Percentiles rank a stretch among this genome's conserved stretches.
These are phyloP conservation scores for Adansonia madagascariensis DNA, from an alignment of 441 rosid genomes.

Conservation along the genomic window DNA sequence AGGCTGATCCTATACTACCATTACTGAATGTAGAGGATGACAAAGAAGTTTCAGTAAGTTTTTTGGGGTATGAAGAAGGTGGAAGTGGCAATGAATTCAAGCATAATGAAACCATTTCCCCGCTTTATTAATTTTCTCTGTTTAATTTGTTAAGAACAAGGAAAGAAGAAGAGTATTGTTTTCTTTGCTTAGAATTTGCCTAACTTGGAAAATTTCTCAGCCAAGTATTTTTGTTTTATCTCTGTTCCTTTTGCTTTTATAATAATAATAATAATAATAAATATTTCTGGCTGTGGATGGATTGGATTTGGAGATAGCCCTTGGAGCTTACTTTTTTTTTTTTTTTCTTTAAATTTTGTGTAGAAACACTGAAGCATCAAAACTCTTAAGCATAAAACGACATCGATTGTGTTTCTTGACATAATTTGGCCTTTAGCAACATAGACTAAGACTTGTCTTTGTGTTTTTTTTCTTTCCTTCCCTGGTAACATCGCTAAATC, in stretches of 20 bases:
- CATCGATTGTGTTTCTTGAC: background rate
- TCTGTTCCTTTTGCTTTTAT: background rate
- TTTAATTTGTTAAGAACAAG: conserved; percentile 1
- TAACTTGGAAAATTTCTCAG: conserved; percentile 22
- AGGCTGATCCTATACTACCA: conserved; percentile 31
- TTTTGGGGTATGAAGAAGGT: conserved; percentile 50
- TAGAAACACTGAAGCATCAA: background rate
- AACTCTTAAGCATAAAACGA: conserved; percentile 2
- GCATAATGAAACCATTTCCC: conserved; percentile 61
- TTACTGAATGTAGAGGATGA: conserved; percentile 40
- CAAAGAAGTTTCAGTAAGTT: conserved; percentile 42
- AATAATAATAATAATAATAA: background rate
- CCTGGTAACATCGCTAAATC: background rate
- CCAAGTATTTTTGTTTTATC: conserved; percentile 27
- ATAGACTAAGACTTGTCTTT: background rate
- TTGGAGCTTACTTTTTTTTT: background rate
- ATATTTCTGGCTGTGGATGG: conserved; percentile 29
- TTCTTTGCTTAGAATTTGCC: background rate
- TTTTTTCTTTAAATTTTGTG: background rate
- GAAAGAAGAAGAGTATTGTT: background rate
- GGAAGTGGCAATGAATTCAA: conserved; percentile 56
- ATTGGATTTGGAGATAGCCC: background rate
- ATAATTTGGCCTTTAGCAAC: background rate
- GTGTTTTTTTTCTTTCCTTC: background rate
- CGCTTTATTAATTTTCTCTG: background rate